Conservation (phyloP, 352 stramenopile species). For the Pythium pyrilobum region DNA sequence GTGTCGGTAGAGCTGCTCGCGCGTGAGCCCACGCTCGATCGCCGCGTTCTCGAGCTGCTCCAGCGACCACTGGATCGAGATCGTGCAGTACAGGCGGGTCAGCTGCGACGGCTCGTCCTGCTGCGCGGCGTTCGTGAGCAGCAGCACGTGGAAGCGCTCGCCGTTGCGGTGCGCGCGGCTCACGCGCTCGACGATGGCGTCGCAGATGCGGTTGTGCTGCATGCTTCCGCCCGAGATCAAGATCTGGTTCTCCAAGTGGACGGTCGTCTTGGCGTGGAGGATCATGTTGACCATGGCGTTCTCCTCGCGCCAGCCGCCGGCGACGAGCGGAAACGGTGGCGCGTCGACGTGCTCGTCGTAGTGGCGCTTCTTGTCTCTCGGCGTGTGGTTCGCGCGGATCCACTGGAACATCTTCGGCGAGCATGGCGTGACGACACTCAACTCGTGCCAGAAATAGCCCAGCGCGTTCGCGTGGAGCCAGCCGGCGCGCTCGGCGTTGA, state of each 20-base stretch:
- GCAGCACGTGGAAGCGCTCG: conserved; percentile 47
- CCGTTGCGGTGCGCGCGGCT: conserved; percentile 26
- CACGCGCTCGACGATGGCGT: conserved; percentile 50
- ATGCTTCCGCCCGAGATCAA: conserved; percentile 63
- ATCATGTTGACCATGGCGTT: conserved; percentile 84
- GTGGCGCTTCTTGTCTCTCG: conserved; percentile 33
- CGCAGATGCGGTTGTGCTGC: conserved; percentile 72
- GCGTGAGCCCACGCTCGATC: conserved; percentile 33
- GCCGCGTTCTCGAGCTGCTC: conserved; percentile 60
- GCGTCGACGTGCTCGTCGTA: conserved; percentile 53
- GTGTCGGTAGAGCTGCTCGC: conserved; percentile 33
- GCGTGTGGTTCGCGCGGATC: conserved; percentile 52
- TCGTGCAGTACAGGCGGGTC: conserved; percentile 68
- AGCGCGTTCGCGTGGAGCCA: conserved; percentile 56
- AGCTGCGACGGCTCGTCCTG: conserved; percentile 74
- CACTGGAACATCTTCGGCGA: conserved; percentile 48
- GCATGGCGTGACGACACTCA: conserved; percentile 46
- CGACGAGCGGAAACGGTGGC: conserved; percentile 65
- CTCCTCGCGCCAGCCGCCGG: conserved; percentile 68
- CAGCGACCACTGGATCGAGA: conserved; percentile 75
- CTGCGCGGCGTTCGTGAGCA: conserved; percentile 72
- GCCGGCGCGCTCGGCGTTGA: conserved; percentile 64
- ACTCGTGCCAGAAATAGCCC: conserved; percentile 78
- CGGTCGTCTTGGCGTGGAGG: conserved; percentile 45
- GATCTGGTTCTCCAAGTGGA: conserved; percentile 81